These are phyloP conservation scores for Omphalotus olearius DNA, from an alignment of 1,284 basidiomycete species.

Conservation along the genomic window DNA sequence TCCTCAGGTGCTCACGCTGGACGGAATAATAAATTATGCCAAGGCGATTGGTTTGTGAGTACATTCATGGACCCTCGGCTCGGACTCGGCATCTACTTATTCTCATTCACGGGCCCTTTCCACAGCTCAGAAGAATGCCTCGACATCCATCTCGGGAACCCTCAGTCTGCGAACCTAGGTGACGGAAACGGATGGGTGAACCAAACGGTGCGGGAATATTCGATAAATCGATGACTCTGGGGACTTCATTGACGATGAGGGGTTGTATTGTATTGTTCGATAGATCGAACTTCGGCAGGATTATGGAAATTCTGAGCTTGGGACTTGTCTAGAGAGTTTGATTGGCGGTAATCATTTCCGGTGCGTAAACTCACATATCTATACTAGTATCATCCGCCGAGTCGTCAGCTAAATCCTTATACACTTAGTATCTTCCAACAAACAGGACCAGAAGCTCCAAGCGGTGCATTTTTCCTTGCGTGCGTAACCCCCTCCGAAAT, in stretches of 20 bases:
- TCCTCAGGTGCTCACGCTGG: slow-evolving; percentile 2
- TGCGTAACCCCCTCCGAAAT: slow-evolving; percentile 28
- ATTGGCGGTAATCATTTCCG: slow-evolving; percentile 51
- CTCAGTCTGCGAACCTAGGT: slow-evolving; percentile 11
- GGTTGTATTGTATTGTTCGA: no score
- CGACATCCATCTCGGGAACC: slow-evolving; percentile 9
- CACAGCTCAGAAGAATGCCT: slow-evolving; percentile 13
- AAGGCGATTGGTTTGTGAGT: slow-evolving; percentile 13
- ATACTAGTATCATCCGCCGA: no score
- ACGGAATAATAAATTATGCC: slow-evolving; percentile 12
- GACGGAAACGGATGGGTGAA: slow-evolving; percentile 11
- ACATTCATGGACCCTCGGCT: no score
- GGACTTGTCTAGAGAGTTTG: slow-evolving; percentile 45
- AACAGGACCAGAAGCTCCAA: slow-evolving; percentile 30
- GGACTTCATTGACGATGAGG: no score
- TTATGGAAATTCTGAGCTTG: slow-evolving; percentile 19
- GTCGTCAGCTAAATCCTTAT: no score
- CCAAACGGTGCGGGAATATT: slow-evolving; percentile 10
- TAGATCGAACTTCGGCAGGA: slow-evolving; percentile 3
- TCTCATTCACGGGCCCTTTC: no score
- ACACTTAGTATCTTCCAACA: slow-evolving; percentile 43
- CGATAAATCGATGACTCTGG: no score
- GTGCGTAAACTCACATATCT: no score
- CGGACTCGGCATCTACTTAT: no score
- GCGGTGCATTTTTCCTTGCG: slow-evolving; percentile 42